Conservation (phyloP, 2,329 filamentous ascomycete species). For the Plectosphaerella plurivora region DNA sequence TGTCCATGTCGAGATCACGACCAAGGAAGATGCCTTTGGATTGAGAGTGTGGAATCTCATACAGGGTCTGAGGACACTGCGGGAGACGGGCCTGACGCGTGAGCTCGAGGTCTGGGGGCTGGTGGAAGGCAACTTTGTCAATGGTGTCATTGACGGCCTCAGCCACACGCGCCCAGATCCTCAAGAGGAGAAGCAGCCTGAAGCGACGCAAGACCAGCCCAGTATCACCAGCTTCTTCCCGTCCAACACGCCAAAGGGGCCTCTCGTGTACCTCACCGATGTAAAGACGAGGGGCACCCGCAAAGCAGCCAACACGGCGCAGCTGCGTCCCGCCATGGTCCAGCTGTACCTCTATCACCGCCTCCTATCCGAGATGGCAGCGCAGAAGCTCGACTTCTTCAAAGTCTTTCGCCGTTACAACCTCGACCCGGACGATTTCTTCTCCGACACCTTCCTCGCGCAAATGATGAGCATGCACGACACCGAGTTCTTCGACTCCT, state of each 20-base stretch:
- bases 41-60: constrained; percentile 87
- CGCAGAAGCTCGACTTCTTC: constrained; percentile 64
- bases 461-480: constrained; percentile 68
- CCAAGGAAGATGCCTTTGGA: constrained; percentile 77
- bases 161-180: constrained; percentile 72
- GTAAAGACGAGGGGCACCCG: constrained; percentile 74
- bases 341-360: constrained; percentile 89
- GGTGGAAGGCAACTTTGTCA: constrained; percentile 76
- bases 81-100: constrained; percentile 66
- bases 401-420: constrained; percentile 67
- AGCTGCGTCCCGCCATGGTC: constrained; percentile 73
- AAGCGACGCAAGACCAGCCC: constrained; percentile 20
- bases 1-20: constrained; percentile 66
- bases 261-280: constrained; percentile 69
- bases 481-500: constrained; percentile 52
- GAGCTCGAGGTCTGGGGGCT: constrained; percentile 84
- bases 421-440: constrained; percentile 58
- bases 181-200: constrained; percentile 59
- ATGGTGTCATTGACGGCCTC: constrained; percentile 85
- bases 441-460: constrained; percentile 76
- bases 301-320: constrained; percentile 60
- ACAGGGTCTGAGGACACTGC: constrained; percentile 72
- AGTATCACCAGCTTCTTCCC: constrained; percentile 37
- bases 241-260: constrained; percentile 19
- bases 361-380: constrained; percentile 72